Evolutionary conservation across 306 rosid species (phyloP).

Genomic region (Benincasa hispida): DNA sequence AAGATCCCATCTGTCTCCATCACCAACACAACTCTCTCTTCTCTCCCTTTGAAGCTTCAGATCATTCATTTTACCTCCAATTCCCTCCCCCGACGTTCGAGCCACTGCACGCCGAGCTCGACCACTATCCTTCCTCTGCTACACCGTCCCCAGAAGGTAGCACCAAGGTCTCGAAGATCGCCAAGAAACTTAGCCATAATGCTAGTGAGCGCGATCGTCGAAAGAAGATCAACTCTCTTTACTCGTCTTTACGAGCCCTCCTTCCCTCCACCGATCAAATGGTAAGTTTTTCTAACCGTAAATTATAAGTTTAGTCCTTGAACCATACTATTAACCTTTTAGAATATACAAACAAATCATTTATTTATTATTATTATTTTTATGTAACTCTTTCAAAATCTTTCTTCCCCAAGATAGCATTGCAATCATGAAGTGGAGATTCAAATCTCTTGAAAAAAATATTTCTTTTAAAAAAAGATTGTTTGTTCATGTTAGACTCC

Average conservation of each 20-base stretch:
- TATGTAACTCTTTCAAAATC: no score
- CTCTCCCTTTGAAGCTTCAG: background rate
- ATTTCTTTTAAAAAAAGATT: no score
- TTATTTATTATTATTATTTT: no score
- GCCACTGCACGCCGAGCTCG: background rate
- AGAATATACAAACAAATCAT: no score
- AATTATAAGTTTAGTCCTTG: no score
- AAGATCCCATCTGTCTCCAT: background rate
- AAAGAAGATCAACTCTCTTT: slow-evolving; percentile 53
- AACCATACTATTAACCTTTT: no score
- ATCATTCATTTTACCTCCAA: background rate
- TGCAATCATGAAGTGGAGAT: background rate
- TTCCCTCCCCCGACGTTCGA: background rate
- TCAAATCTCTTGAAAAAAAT: background rate
- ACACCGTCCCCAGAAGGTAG: background rate
- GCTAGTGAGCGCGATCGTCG: slow-evolving; percentile 86
- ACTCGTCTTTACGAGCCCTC: slow-evolving; percentile 58
- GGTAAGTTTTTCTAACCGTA: slow-evolving; percentile 15
- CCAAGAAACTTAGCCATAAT: slow-evolving; percentile 62
- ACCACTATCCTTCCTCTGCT: background rate
- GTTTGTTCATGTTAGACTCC: no score
- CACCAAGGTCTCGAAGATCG: background rate
- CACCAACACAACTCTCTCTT: background rate
- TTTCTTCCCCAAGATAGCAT: no score
- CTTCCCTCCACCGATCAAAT: slow-evolving; percentile 40